phyloP scores from a whole-genome alignment of 2,329 filamentous ascomycete genomes.

The Ophiocordyceps australis region DNA sequence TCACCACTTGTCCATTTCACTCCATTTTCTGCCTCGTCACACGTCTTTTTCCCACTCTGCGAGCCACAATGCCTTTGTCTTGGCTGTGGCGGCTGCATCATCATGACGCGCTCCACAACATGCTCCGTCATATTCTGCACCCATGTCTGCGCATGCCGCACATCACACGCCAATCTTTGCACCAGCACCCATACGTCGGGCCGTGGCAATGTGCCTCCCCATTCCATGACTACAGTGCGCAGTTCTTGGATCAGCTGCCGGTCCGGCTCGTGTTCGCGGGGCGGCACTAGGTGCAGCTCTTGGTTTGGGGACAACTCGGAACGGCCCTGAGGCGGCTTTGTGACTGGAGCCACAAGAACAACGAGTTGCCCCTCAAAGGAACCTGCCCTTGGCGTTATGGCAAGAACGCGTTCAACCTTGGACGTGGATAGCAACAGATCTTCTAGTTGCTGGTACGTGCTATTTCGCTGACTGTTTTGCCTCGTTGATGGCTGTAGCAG shows the following conservation, averaged over 20 bases:
- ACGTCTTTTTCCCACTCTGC: too few relatives aligned
- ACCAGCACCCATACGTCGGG: constrained; percentile 30
- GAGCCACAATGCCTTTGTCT: too few relatives aligned
- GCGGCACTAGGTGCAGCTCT: constrained; percentile 11
- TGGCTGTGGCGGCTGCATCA: constrained; percentile 18
- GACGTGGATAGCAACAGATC: constrained; percentile 19
- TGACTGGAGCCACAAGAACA: constrained; percentile 22
- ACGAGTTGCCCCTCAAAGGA: constrained; percentile 29
- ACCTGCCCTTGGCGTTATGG: constrained; percentile 28
- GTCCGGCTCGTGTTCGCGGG: constrained; percentile 19
- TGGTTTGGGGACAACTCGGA: constrained; percentile 6
- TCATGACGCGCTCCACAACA: constrained; percentile 24
- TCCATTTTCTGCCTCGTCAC: too few relatives aligned
- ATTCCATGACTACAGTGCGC: constrained; percentile 19
- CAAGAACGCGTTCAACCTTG: constrained; percentile 19
- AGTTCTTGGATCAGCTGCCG: constrained; percentile 22
- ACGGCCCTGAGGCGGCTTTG: constrained; percentile 5
- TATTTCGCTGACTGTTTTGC: too few relatives aligned
- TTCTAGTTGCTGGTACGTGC: constrained; percentile 11
- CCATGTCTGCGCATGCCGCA: constrained; percentile 30
- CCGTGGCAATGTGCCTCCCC: constrained; percentile 11
- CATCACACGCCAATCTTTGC: constrained; percentile 25
- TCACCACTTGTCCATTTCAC: too few relatives aligned
- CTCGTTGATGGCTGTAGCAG: too few relatives aligned
- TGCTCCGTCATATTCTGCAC: constrained; percentile 31